phyloP scores from a whole-genome alignment of 352 stramenopile genomes.

The Phytophthora multivora region DNA sequence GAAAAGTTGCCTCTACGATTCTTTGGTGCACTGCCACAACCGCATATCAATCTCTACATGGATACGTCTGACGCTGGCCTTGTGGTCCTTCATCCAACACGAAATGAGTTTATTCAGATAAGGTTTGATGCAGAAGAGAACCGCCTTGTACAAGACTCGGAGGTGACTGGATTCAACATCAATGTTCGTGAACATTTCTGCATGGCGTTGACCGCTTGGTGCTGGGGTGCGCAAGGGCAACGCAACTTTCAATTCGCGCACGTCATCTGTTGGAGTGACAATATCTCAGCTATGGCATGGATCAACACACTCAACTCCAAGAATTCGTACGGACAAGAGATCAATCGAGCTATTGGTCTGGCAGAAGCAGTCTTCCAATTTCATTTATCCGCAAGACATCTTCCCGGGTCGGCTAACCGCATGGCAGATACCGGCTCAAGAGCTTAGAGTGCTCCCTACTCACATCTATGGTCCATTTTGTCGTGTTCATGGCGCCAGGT shows the following conservation, averaged over 20 bases:
- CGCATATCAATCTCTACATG: slow-evolving; percentile 18
- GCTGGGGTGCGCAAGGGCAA: background rate
- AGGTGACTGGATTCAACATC: slow-evolving; percentile 1
- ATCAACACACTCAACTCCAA: background rate
- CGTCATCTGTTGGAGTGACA: slow-evolving; percentile 20
- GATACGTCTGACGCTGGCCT: slow-evolving; percentile 3
- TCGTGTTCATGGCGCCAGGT: slow-evolving; percentile 16
- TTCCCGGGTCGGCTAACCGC: slow-evolving; percentile 4
- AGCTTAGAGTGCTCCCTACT: background rate
- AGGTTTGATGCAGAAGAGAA: slow-evolving; percentile 6
- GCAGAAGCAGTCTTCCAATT: slow-evolving; percentile 2
- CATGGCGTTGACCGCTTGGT: slow-evolving; percentile 1
- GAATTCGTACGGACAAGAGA: background rate
- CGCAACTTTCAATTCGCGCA: slow-evolving; percentile 1
- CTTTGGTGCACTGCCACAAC: background rate
- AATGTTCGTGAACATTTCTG: slow-evolving; percentile 24
- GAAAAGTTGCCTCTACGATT: slow-evolving; percentile 8
- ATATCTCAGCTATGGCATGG: background rate
- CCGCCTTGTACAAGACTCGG: background rate
- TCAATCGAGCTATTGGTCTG: background rate
- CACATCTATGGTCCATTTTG: slow-evolving; percentile 6
- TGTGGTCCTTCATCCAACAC: slow-evolving; percentile 5
- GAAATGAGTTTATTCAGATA: slow-evolving; percentile 14
- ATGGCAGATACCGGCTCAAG: slow-evolving; percentile 18
- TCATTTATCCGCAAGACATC: background rate